Evolutionary conservation across 1,139 yeast species (phyloP).

Genomic region (Blastobotrys apis): DNA sequence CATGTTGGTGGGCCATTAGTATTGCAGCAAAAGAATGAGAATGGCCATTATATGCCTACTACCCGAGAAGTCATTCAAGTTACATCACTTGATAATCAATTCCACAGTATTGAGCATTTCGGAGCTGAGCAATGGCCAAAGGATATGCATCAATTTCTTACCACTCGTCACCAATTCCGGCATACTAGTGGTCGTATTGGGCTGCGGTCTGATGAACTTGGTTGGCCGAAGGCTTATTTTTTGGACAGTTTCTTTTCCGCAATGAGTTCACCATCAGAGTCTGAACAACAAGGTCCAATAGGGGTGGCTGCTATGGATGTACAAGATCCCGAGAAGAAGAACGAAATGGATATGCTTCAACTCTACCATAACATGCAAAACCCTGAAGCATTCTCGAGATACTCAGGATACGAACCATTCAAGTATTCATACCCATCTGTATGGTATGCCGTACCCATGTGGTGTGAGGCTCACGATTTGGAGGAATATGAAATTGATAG

Average conservation of each 20-base stretch:
- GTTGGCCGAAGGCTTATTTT: constrained; percentile 5
- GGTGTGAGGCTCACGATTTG: constrained; percentile 7
- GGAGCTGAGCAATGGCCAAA: constrained; percentile 8
- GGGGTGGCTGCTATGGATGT: neutral
- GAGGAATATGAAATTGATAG: constrained; percentile 10
- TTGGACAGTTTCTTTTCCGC: constrained; percentile 7
- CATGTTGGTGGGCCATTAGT: constrained; percentile 8
- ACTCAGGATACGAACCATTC: constrained; percentile 1
- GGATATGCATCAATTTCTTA: constrained; percentile 1
- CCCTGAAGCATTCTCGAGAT: too few relatives aligned
- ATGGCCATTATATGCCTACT: constrained; percentile 2
- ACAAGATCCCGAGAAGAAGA: neutral
- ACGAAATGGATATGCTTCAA: neutral
- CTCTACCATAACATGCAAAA: too few relatives aligned
- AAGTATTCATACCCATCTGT: constrained; percentile 5
- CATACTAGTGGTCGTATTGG: constrained; percentile 9
- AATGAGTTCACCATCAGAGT: neutral
- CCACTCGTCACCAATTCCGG: neutral
- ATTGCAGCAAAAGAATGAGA: neutral
- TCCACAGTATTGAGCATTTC: constrained; percentile 6
- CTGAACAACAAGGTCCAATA: neutral
- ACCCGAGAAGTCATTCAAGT: constrained; percentile 7
- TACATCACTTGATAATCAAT: constrained; percentile 6
- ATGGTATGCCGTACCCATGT: constrained; percentile 11
- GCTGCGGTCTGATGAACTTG: constrained; percentile 1